Evolutionary conservation across 441 rosid species (phyloP).

Genomic region (Gossypium trilobum): DNA sequence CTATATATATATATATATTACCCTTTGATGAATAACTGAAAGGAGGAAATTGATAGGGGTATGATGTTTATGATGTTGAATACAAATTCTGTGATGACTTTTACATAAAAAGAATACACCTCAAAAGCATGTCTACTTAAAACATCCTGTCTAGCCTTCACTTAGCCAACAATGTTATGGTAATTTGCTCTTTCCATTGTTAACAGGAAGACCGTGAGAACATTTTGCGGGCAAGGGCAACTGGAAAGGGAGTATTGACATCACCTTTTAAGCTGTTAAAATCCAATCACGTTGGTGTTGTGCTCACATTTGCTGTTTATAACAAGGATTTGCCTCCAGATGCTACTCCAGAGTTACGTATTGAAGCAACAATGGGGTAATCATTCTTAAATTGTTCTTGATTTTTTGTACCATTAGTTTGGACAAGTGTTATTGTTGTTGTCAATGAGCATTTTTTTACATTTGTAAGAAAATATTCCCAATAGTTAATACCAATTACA

Average conservation of each 20-base stretch:
- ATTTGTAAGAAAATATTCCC: conserved; percentile 9
- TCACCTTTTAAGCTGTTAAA: conserved; percentile 92
- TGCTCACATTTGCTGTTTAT: conserved; percentile 89
- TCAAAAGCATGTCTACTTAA: neutral
- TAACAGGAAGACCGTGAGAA: conserved; percentile 87
- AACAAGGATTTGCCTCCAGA: conserved; percentile 47
- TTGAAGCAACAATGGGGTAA: conserved; percentile 79
- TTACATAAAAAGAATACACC: conserved; percentile 6
- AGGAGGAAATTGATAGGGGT: neutral
- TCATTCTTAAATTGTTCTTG: conserved; percentile 6
- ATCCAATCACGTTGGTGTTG: conserved; percentile 85
- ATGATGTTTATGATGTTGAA: neutral
- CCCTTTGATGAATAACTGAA: neutral
- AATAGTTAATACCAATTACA: conserved; percentile 19
- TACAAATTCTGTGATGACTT: neutral
- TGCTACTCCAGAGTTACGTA: conserved; percentile 66
- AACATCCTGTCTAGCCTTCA: neutral
- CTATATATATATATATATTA: no score
- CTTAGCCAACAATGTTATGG: conserved; percentile 17
- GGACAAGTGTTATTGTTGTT: neutral
- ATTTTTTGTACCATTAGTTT: conserved; percentile 1
- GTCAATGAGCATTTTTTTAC: neutral
- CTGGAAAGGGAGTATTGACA: conserved; percentile 93
- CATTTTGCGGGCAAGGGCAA: conserved; percentile 82
- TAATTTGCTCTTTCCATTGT: conserved; percentile 7